Base-by-base conservation (phyloP, 78 protist genomes). In the Capsaspora owczarzaki region DNA sequence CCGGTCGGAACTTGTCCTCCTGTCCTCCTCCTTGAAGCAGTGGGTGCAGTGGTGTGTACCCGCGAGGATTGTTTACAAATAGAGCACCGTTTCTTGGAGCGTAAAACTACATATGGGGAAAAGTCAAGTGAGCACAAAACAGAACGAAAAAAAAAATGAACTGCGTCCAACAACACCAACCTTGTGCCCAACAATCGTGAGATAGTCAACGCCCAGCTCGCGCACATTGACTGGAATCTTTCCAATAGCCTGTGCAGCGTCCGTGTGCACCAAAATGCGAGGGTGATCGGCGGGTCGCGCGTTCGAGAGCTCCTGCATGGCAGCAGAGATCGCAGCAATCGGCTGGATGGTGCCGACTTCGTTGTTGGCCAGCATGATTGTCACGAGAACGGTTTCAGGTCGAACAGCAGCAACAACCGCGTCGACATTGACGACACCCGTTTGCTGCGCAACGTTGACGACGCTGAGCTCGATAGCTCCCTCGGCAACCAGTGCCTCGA, bases 11-110 rank as follows among this genome's bases (percentile, higher is more conserved):
- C 12, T 49, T 51, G 12, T 29, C 6, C 37, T 85, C 88, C 14
- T 85, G 88, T 10, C 68, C 68, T 43, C 79, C 87, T n/a, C 87
- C 87, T 20, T 68, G 69, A 25, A 84, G 2, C 35, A 68, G 40
- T 19, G 25, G 69, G 25, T 46, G 63, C 31, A 69, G 49, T 4
- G 47, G 47, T 0, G 6, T 44, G 38, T 44, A n/a, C n/a, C n/a
- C n/a, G n/a, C n/a, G n/a, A n/a, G n/a, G 61, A 5, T 4, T 44
- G 40, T 80, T 46, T 33, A 79, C 84, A 66, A 33, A 87, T 40
- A 87, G 74, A 12, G 90, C 90, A 16, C 90, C 90, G 29, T 79
- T 81, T 19, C 90, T 82, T 68, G 90, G 90, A 0, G 75, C 91
- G 70, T 88, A 88, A n/a, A 87, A 46, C 74, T n/a, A 23, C 31